Evolutionary conservation across 345 rosid species (phyloP).

Genomic region (Anacardium occidentale): DNA sequence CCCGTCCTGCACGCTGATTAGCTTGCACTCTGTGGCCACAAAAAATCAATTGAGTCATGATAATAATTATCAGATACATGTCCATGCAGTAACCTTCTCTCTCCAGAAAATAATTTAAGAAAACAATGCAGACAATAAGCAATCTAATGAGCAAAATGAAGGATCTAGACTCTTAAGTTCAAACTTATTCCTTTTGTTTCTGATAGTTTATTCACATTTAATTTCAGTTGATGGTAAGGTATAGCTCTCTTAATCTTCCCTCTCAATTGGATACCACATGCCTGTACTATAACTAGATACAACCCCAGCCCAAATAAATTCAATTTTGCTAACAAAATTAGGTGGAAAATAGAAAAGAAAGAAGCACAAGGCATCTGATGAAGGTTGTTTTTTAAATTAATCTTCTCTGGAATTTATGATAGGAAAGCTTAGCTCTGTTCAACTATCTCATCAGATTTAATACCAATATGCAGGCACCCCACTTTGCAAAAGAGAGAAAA

Average conservation of each 20-base stretch:
- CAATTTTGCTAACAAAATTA: background rate
- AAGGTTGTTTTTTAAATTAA: background rate
- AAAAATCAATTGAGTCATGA: background rate
- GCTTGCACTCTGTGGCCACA: conserved; percentile 82
- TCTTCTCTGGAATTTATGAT: background rate
- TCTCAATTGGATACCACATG: background rate
- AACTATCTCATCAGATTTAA: background rate
- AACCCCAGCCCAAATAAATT: background rate
- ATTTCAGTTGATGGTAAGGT: background rate
- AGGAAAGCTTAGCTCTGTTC: background rate
- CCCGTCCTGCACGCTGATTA: conserved; percentile 96
- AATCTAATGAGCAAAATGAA: background rate
- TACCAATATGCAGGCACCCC: background rate
- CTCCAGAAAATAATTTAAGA: background rate
- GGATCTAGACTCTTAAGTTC: background rate
- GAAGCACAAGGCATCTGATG: background rate
- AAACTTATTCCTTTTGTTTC: no score
- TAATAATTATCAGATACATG: conserved; percentile 7
- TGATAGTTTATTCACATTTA: background rate
- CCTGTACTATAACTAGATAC: background rate
- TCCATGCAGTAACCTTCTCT: background rate
- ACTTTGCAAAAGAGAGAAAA: conserved; percentile 3
- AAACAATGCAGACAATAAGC: background rate
- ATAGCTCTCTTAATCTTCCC: background rate
- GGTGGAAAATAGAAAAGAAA: background rate